phyloP scores from a whole-genome alignment of 2,329 filamentous ascomycete species.

The Aspergillus fumigatus region DNA sequence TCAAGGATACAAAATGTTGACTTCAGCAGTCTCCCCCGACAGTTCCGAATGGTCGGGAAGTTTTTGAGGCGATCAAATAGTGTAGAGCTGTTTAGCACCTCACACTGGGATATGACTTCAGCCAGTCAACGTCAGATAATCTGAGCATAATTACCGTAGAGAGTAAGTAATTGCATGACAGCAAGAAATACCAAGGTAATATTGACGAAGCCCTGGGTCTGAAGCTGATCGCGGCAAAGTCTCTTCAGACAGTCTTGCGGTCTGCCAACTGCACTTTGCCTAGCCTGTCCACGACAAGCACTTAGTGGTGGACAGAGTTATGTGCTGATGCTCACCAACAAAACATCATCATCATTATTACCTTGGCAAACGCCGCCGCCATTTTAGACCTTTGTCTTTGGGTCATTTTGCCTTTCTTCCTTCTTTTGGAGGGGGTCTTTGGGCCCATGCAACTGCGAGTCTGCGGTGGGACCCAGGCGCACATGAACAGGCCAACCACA shows the following conservation, averaged over 20 bases:
- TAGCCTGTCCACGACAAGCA: no score
- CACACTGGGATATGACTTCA: neutral
- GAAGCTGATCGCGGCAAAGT: neutral
- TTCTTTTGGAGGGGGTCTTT: no score
- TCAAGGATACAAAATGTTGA: neutral
- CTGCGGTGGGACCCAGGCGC: neutral
- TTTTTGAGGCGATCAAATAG: neutral
- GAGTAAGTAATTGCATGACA: neutral
- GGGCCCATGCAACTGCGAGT: neutral
- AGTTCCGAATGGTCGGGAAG: neutral
- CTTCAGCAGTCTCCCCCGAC: neutral
- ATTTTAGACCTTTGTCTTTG: neutral
- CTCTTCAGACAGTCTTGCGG: no score
- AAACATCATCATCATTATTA: neutral
- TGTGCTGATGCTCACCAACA: neutral
- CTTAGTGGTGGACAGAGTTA: no score
- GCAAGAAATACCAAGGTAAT: neutral
- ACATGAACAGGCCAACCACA: neutral
- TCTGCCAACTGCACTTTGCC: neutral
- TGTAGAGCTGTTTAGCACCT: neutral
- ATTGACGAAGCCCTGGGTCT: neutral
- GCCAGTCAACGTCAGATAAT: neutral
- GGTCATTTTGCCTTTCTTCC: neutral
- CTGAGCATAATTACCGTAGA: no score
- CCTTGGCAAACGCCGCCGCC: neutral